These are phyloP conservation scores for Prunus yedoensis DNA, from an alignment of 331 rosid species.

Conservation along the genomic window DNA sequence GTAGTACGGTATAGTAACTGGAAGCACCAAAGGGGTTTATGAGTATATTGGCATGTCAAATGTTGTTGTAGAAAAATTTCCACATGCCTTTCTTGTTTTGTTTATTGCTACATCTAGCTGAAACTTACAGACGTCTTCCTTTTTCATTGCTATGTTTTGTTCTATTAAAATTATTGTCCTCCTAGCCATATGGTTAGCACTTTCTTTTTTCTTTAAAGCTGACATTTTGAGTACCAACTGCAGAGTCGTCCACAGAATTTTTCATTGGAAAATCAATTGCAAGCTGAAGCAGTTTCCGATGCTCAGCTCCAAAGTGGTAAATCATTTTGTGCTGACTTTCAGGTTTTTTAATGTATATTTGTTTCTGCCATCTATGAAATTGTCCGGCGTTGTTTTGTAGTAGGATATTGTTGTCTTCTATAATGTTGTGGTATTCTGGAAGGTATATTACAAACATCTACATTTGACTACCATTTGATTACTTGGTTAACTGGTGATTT, in stretches of 20 bases:
- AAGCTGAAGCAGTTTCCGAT: conserved; percentile 38
- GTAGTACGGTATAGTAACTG: neutral
- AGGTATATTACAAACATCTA: neutral
- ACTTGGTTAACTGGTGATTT: conserved; percentile 18
- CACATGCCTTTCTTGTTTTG: too few species aligned
- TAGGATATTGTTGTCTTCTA: conserved; percentile 4
- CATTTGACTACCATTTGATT: neutral
- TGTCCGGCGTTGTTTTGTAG: neutral
- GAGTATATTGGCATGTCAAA: too few species aligned
- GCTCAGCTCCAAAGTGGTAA: conserved; percentile 48
- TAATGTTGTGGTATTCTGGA: neutral
- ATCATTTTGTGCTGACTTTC: conserved; percentile 19
- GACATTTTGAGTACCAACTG: conserved; percentile 29
- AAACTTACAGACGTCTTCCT: neutral
- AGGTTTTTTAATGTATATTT: neutral
- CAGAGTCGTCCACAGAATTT: conserved; percentile 60
- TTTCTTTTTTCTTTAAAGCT: conserved; percentile 5
- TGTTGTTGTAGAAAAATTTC: too few species aligned
- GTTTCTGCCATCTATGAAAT: conserved; percentile 1
- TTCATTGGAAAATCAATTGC: conserved; percentile 40
- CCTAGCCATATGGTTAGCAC: neutral
- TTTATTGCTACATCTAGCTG: too few species aligned
- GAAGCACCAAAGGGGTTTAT: too few species aligned
- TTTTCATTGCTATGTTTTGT: neutral
- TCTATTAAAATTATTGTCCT: neutral